Evolutionary conservation across 345 rosid species (phyloP).

Genomic region (Syzygium jambos): DNA sequence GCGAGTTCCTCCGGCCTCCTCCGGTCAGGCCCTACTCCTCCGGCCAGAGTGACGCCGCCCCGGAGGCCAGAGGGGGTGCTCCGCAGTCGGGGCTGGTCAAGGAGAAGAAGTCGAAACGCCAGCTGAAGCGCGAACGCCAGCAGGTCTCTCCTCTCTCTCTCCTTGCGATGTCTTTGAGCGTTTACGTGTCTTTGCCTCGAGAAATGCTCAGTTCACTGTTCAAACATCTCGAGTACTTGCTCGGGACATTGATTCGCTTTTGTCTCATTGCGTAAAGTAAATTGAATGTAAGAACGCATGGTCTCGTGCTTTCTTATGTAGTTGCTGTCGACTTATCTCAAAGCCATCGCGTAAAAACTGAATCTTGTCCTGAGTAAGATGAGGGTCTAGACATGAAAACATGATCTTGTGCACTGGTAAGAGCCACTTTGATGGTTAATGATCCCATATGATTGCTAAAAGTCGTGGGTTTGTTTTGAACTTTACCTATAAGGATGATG

Average conservation of each 20-base stretch:
- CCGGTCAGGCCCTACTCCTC: conserved; percentile 24
- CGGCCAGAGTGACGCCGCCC: conserved; percentile 20
- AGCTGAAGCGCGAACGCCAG: conserved; percentile 79
- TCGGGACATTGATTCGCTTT: background rate
- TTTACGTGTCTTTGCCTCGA: background rate
- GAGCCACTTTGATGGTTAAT: background rate
- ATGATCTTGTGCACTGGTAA: background rate
- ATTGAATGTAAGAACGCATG: background rate
- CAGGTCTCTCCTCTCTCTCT: conserved; percentile 26
- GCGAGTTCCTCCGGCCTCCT: conserved; percentile 64
- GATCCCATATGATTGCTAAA: background rate
- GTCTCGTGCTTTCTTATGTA: background rate
- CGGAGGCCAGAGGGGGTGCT: conserved; percentile 3
- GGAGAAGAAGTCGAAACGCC: conserved; percentile 95
- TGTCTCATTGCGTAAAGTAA: background rate
- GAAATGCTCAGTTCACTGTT: background rate
- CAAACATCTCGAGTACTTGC: background rate
- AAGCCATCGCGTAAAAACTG: background rate
- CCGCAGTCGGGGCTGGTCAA: conserved; percentile 23
- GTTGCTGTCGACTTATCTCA: background rate
- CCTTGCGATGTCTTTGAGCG: background rate
- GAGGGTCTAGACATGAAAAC: background rate
- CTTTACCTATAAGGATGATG: background rate
- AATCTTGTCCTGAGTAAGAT: background rate
- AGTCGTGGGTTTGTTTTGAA: background rate